These are phyloP conservation scores for Gardenia jasminoides DNA, from an alignment of 257 asterid species.

Conservation along the genomic window DNA sequence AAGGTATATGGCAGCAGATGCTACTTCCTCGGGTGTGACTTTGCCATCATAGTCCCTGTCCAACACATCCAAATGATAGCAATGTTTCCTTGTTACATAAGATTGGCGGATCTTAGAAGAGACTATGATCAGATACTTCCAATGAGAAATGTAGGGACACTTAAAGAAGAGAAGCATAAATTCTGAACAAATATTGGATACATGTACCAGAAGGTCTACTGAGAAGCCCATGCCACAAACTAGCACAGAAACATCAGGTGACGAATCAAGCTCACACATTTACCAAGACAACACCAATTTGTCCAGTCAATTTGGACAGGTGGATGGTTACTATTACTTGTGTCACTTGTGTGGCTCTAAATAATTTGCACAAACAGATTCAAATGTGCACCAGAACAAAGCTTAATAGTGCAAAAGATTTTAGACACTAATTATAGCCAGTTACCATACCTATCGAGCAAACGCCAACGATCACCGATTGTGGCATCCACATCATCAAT, in stretches of 20 bases:
- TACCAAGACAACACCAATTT: not conserved
- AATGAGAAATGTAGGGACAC: not conserved
- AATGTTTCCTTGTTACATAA: not conserved
- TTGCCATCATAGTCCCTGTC: slow-evolving; percentile 82
- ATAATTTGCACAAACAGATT: not conserved
- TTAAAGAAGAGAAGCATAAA: not conserved
- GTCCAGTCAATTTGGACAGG: not conserved
- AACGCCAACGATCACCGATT: slow-evolving; percentile 88
- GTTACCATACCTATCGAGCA: slow-evolving; percentile 78
- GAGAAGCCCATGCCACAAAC: not conserved
- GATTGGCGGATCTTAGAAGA: not conserved
- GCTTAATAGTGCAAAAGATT: not conserved
- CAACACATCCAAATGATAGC: not conserved
- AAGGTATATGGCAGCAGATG: slow-evolving; percentile 74
- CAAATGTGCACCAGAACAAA: not conserved
- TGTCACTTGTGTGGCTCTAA: not conserved
- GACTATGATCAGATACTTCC: not conserved
- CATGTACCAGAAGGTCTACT: not conserved
- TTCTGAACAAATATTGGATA: not conserved
- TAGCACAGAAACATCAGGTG: not conserved
- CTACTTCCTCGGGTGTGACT: slow-evolving; percentile 85
- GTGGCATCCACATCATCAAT: slow-evolving; percentile 93
- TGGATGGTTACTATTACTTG: slow-evolving; percentile 1
- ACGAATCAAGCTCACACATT: not conserved
- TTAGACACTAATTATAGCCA: not conserved